Evolutionary conservation across 1,284 basidiomycete genomes (phyloP).

Genomic region (Pulveroboletus sp.): DNA sequence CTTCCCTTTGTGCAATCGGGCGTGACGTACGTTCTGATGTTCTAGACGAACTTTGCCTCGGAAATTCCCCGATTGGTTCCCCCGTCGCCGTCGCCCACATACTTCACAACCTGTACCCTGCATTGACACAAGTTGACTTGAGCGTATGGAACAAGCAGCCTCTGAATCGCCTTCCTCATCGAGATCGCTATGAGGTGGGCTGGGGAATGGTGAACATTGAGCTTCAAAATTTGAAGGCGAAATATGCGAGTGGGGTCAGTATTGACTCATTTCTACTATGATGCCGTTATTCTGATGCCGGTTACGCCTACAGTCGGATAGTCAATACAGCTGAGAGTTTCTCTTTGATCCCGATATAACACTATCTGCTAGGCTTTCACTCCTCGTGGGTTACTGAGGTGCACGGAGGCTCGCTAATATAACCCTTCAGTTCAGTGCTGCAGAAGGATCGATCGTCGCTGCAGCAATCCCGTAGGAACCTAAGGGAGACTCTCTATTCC

Average conservation of each 20-base stretch:
- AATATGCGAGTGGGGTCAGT: not conserved
- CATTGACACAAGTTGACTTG: conserved; percentile 25
- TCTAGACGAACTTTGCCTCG: conserved; percentile 22
- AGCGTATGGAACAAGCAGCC: conserved; percentile 27
- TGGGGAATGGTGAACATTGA: conserved; percentile 26
- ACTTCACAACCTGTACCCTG: conserved; percentile 20
- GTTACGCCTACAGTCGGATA: not conserved
- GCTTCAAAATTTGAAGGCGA: conserved; percentile 1
- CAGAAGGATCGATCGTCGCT: too few relatives aligned
- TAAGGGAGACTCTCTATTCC: too few relatives aligned
- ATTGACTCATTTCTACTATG: not conserved
- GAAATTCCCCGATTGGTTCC: conserved; percentile 22
- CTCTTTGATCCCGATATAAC: too few relatives aligned
- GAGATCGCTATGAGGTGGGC: conserved; percentile 15
- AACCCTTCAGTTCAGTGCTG: too few relatives aligned
- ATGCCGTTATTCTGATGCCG: not conserved
- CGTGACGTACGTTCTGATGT: not conserved
- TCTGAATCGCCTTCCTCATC: conserved; percentile 11
- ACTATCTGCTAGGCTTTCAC: too few relatives aligned
- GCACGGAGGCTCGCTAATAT: too few relatives aligned
- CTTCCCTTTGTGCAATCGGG: not conserved
- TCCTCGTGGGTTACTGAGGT: too few relatives aligned
- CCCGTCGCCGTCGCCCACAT: conserved; percentile 17
- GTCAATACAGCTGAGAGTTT: too few relatives aligned
- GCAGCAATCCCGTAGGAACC: too few relatives aligned